Percentiles rank a stretch among this genome's conserved stretches.
Conservation (phyloP, 192 early-diverging fungal genomes). For the Kappamyces sp. region DNA sequence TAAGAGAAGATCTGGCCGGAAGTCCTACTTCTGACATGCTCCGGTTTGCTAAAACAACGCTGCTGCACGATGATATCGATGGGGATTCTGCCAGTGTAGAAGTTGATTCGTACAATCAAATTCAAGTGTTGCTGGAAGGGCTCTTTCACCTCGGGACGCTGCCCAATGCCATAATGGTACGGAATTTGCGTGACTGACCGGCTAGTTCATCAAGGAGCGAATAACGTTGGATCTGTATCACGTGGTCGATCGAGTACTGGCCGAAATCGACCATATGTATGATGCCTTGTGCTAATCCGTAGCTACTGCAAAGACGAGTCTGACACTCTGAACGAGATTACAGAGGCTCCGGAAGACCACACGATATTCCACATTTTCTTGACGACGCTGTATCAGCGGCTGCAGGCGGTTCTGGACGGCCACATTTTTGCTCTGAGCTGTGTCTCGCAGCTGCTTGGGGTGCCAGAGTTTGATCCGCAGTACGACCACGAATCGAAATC, state of each 20-base stretch:
- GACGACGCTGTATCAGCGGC: constrained; percentile 1
- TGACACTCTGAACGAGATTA: not conserved
- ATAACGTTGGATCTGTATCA: constrained; percentile 41
- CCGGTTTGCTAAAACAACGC: no score
- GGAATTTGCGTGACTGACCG: constrained; percentile 11
- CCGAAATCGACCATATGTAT: constrained; percentile 41
- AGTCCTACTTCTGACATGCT: constrained; percentile 20
- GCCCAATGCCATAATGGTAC: constrained; percentile 41
- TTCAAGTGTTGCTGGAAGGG: constrained; percentile 37
- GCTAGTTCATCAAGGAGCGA: constrained; percentile 24
- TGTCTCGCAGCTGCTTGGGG: no score
- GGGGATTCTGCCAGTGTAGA: constrained; percentile 18
- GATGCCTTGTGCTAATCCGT: not conserved
- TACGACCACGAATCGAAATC: not conserved
- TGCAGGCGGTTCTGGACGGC: constrained; percentile 17
- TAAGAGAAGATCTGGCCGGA: constrained; percentile 41
- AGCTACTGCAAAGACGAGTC: not conserved
- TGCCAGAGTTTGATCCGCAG: not conserved
- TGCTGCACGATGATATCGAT: not conserved
- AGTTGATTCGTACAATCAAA: constrained; percentile 47
- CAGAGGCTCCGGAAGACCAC: not conserved
- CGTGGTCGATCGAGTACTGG: constrained; percentile 46
- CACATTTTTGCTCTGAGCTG: constrained; percentile 26
- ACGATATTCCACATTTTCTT: constrained; percentile 2
- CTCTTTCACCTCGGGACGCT: constrained; percentile 35